Conservation (phyloP, 1,139 yeast species). For the Torulaspora globosa region DNA sequence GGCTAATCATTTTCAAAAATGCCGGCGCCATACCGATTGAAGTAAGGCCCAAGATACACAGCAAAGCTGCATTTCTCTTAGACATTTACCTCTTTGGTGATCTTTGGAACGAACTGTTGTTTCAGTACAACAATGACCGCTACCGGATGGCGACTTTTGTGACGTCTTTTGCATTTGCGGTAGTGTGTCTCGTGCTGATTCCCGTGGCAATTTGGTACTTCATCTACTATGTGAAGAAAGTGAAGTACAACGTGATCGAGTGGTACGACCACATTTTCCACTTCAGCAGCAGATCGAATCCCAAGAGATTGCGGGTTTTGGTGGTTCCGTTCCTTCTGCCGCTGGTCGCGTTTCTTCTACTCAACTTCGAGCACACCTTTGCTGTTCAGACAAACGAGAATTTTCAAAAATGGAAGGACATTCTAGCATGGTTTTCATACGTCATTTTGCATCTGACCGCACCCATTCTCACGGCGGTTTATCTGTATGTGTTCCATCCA, state of each 20-base stretch:
- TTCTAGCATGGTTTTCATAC: slow-evolving; percentile 57
- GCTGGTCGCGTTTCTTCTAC: slow-evolving; percentile 20
- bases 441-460: slow-evolving; percentile 57
- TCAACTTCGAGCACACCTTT: slow-evolving; percentile 42
- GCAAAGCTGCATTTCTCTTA: slow-evolving; percentile 28
- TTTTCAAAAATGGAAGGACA: slow-evolving; percentile 44
- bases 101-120: slow-evolving; percentile 27
- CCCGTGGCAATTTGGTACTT: slow-evolving; percentile 30
- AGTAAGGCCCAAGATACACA: slow-evolving; percentile 52
- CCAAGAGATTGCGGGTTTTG: slow-evolving; percentile 19
- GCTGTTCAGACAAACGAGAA: slow-evolving; percentile 35
- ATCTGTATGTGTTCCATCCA: slow-evolving; percentile 62
- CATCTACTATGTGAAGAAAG: slow-evolving; percentile 23
- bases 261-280: slow-evolving; percentile 28
- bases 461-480: slow-evolving; percentile 60
- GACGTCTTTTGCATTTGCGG: slow-evolving; percentile 17
- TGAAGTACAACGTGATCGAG: slow-evolving; percentile 25
- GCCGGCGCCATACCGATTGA: slow-evolving; percentile 56
- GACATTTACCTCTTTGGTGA: slow-evolving; percentile 35
- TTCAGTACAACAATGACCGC: slow-evolving; percentile 16
- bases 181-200: slow-evolving; percentile 16
- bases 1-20: slow-evolving; percentile 58
- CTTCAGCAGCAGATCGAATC: slow-evolving; percentile 19
- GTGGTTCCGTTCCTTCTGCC: slow-evolving; percentile 29
- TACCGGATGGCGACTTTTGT: slow-evolving; percentile 15